A percentile compares a stretch with the other conserved stretches of the same genome.
Conservation (phyloP, 2,329 filamentous ascomycete species). For the Fusarium fracticaudum region DNA sequence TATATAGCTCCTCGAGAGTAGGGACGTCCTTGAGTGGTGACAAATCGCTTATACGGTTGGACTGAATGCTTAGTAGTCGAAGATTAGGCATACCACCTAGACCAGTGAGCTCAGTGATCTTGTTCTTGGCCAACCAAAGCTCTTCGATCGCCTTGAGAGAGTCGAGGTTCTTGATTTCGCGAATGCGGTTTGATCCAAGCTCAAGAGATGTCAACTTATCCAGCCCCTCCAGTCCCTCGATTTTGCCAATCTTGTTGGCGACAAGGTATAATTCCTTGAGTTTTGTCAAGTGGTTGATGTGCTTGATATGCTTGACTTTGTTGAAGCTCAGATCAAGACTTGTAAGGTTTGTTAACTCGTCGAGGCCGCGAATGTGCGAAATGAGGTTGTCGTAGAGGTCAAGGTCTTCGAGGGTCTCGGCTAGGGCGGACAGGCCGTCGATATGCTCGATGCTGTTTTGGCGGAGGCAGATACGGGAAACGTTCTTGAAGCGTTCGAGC, state of each 20-base stretch:
- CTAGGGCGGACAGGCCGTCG: slow-evolving; percentile 74
- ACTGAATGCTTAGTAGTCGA: slow-evolving; percentile 91
- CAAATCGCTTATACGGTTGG: slow-evolving; percentile 87
- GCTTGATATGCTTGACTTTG: slow-evolving; percentile 98
- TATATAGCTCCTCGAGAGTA: slow-evolving; percentile 90
- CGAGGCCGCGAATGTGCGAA: slow-evolving; percentile 83
- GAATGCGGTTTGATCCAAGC: slow-evolving; percentile 89
- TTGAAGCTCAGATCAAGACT: slow-evolving; percentile 95
- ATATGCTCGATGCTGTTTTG: slow-evolving; percentile 90
- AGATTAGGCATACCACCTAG: slow-evolving; percentile 80
- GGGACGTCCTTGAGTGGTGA: slow-evolving; percentile 77
- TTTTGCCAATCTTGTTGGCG: slow-evolving; percentile 90
- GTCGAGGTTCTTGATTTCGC: slow-evolving; percentile 87
- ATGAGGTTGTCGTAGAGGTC: slow-evolving; percentile 98
- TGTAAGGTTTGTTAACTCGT: slow-evolving; percentile 78
- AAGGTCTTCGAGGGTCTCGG: slow-evolving; percentile 78
- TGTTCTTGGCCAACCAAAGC: slow-evolving; percentile 96
- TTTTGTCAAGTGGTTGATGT: slow-evolving; percentile 78
- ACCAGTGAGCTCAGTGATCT: slow-evolving; percentile 84
- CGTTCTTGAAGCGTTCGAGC: slow-evolving; percentile 84
- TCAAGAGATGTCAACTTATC: slow-evolving; percentile 83
- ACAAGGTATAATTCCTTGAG: slow-evolving; percentile 91
- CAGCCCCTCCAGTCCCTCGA: slow-evolving; percentile 84
- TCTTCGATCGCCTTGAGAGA: slow-evolving; percentile 81
- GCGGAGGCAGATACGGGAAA: slow-evolving; percentile 84